Base-by-base conservation (phyloP, 306 rosid genomes). In the Mimosa bimucronata region DNA sequence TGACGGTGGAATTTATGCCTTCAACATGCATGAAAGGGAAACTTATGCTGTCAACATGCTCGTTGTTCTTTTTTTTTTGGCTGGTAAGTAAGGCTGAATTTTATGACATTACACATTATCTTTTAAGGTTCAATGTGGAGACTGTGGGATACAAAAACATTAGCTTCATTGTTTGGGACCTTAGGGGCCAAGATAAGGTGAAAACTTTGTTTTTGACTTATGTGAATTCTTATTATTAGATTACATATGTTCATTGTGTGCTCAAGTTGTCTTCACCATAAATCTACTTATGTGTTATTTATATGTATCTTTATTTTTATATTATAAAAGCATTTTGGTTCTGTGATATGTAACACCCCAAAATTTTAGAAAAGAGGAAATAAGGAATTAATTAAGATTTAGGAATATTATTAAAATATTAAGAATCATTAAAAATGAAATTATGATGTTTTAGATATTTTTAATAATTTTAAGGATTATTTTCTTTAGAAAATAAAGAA, bases 91-190 rank as follows among this genome's bases (percentile, higher is more conserved):
- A 23, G 18, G 29, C 72, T 66, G 48, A 66, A 46, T 37, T 37
- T 66, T 66, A 19, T 28, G 52, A 67, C 50, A n/a, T 11, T 38
- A 40, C n/a, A 1, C 30, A 50, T 38, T 25, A 7, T 67, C 52
- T 67, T 67, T 61, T 84, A 95, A 98, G 99, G 75, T 95, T 95
- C 87, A 95, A 95, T 82, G 99, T 95, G 83, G 99, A 95, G 88
- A 95, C 99, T 10, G 99, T 95, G 71, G 99, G 93, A 74, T 95
- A 95, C 89, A 95, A 95, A 88, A 95, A 95, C 88, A 95, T 95
- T 78, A 95, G 99, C 90, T 95, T 95, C 94, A 95, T 98, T 0
- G 99, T 95, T 71, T 95, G 99, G 99, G 99, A 95, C 88, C 98
- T 95, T 11, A 98, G 99, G 50, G 99, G 99, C 80, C 99, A 95